Conservation (phyloP, 1,139 yeast species). For the Debaryomyces subglobosus region DNA sequence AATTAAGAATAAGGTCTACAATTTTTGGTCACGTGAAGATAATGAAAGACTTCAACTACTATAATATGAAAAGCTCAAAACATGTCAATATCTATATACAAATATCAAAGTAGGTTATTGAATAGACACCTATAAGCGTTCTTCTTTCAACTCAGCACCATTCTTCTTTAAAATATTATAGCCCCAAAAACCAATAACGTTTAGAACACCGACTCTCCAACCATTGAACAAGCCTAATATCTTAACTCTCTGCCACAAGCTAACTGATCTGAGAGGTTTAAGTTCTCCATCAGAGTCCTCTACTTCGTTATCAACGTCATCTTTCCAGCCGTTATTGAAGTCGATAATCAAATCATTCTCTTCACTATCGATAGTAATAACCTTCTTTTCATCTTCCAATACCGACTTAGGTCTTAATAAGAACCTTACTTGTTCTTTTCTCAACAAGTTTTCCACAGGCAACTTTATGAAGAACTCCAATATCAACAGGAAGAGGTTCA, state of each 20-base stretch:
- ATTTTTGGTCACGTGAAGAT: conserved; percentile 3
- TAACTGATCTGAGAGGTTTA: conserved; percentile 5
- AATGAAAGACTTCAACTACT: not conserved
- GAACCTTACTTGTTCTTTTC: conserved; percentile 80
- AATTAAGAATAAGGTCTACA: not conserved
- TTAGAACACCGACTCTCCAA: conserved; percentile 85
- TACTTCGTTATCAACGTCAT: conserved; percentile 11
- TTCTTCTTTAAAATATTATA: conserved; percentile 63
- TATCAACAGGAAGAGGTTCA: conserved; percentile 59
- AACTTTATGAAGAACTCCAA: conserved; percentile 73
- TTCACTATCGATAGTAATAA: conserved; percentile 43
- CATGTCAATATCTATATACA: conserved; percentile 2
- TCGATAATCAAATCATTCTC: conserved; percentile 56
- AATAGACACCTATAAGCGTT: conserved; percentile 25
- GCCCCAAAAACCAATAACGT: conserved; percentile 85
- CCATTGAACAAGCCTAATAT: conserved; percentile 71
- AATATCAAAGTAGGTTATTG: not conserved
- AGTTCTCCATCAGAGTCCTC: conserved; percentile 14
- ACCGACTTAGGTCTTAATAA: conserved; percentile 45
- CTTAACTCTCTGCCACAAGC: conserved; percentile 22
- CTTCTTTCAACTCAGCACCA: conserved; percentile 47
- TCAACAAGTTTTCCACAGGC: conserved; percentile 84
- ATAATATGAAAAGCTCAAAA: not conserved
- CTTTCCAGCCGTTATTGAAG: conserved; percentile 31
- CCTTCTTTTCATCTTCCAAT: conserved; percentile 33